Evolutionary conservation across 2,329 filamentous ascomycete species (phyloP).

Genomic region (Colletotrichum sp.): DNA sequence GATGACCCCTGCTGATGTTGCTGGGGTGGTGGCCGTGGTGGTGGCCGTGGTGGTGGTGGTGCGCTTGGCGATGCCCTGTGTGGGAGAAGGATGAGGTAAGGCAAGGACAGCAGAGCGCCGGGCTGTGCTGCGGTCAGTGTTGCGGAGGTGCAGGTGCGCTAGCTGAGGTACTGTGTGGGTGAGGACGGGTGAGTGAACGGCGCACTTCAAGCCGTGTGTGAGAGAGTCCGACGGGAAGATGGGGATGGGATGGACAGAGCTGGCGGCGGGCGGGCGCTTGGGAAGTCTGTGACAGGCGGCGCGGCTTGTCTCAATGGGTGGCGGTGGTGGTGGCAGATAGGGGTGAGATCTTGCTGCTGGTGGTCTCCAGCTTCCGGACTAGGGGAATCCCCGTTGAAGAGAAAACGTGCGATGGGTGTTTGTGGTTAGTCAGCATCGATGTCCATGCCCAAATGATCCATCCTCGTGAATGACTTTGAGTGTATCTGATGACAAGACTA

Average conservation of each 20-base stretch:
- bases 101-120: neutral
- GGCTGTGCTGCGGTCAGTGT: neutral
- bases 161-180: neutral
- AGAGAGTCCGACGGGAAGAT: neutral
- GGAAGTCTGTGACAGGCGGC: neutral
- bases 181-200: neutral
- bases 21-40: neutral
- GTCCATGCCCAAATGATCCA: neutral
- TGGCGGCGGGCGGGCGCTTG: neutral
- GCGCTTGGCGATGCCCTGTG: conserved; percentile 5
- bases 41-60: neutral
- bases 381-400: neutral
- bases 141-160: neutral
- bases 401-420: neutral
- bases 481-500: neutral
- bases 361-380: neutral
- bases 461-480: neutral
- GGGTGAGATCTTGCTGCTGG: neutral
- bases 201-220: neutral
- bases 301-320: neutral
- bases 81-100: conserved; percentile 8
- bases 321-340: neutral
- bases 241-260: neutral
- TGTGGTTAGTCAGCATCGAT: neutral
- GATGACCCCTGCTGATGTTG: neutral